Conservation (phyloP, 2,329 filamentous ascomycete species). For the Trichophyton benhamiae region DNA sequence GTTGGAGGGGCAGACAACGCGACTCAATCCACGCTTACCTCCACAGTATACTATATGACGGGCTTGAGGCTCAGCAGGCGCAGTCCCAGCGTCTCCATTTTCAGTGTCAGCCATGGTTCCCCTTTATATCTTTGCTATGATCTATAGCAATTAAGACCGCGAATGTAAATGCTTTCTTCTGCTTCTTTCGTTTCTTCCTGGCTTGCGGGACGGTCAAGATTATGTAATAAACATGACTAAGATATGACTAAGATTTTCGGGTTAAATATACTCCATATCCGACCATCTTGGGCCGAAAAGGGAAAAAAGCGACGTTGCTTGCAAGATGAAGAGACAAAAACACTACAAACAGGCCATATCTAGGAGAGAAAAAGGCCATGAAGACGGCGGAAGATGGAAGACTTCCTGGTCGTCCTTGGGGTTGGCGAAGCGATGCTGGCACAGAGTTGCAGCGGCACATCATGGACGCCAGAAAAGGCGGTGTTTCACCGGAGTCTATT, state of each 20-base stretch:
- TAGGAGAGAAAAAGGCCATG: no score
- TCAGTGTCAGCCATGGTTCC: slow-evolving; percentile 11
- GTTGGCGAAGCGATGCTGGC: neutral
- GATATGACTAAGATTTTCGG: neutral
- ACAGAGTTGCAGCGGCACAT: neutral
- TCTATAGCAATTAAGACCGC: neutral
- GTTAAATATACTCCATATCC: neutral
- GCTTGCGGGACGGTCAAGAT: neutral
- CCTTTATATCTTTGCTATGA: neutral
- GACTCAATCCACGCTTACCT: slow-evolving; percentile 30
- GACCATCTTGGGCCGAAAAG: no score
- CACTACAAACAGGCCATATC: no score
- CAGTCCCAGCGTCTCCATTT: slow-evolving; percentile 8
- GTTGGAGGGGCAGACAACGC: slow-evolving; percentile 1
- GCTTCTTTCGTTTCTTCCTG: neutral
- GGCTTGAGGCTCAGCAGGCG: slow-evolving; percentile 33
- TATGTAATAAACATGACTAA: neutral
- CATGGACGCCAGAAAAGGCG: neutral
- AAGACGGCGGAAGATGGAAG: neutral
- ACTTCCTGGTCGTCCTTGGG: neutral
- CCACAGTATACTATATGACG: slow-evolving; percentile 50
- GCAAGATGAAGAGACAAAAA: no score
- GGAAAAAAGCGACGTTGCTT: no score
- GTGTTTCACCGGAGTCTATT: neutral
- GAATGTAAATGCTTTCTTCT: neutral